phyloP scores from a whole-genome alignment of 345 rosid genomes.

The Rhodamnia argentea region DNA sequence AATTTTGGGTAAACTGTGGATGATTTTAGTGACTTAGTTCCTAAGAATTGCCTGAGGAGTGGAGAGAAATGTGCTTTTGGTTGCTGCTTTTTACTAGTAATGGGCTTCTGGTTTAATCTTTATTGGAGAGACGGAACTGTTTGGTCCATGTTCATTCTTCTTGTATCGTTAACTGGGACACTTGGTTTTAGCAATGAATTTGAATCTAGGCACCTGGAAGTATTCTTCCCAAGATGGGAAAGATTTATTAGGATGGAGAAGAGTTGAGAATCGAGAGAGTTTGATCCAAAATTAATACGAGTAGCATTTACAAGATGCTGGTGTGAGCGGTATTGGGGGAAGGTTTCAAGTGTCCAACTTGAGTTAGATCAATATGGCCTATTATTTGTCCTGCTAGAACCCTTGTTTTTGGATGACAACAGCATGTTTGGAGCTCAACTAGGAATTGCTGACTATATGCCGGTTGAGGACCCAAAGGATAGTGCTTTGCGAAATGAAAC shows the following conservation, averaged over 20 bases:
- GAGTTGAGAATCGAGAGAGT: background rate
- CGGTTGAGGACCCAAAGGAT: background rate
- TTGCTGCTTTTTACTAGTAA: background rate
- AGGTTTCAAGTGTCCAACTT: background rate
- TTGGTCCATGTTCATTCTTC: background rate
- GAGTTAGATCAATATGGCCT: background rate
- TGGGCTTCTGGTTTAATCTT: background rate
- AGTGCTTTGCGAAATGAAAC: too few species aligned
- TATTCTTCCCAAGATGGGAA: background rate
- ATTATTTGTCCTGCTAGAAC: background rate
- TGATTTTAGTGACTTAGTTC: background rate
- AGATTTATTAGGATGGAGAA: background rate
- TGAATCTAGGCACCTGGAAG: background rate
- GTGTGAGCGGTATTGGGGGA: background rate
- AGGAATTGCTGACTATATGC: background rate
- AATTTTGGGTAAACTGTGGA: background rate
- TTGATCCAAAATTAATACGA: background rate
- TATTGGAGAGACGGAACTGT: background rate
- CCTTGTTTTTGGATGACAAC: background rate
- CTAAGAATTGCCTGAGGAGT: background rate
- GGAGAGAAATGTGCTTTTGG: background rate
- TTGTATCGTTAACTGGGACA: background rate
- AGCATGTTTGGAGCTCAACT: background rate
- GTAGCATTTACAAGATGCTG: background rate
- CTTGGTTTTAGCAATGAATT: background rate